Evolutionary conservation across 23 red algal genomes (phyloP), one percentile per base, ranked within the genome.

Genomic region (Agarophyton chilense): DNA sequence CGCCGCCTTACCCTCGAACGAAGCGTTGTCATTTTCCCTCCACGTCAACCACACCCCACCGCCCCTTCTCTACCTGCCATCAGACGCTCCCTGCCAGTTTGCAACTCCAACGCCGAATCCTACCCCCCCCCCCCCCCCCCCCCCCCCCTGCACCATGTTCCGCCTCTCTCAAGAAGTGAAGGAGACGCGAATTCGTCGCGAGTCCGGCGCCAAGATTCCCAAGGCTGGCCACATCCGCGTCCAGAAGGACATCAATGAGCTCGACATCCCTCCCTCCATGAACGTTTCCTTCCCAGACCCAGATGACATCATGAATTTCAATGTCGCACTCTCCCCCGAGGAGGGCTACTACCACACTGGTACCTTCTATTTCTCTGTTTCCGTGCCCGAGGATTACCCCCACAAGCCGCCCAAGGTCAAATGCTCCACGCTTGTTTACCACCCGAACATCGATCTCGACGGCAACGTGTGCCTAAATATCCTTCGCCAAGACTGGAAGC

Each of bases 401-500:
- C 88, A 94, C 80, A 80, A 80, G 56, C 95, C 95, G 68, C 95
- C 95, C 0, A 93, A 91, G 79, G 95, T 94, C 33, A 84, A 90
- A 18, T 98, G 95, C 53, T 52, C 73, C 42, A 94, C 91, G 26
- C 47, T 64, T 33, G 92, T 98, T 57, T 98, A 86, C 84, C 95
- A 98, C 73, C 95, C 95, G 16, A 98, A 98, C 82, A 94, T 98
- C 66, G 95, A 98, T 78, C 82, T 91, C 43, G 63, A 98, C 53
- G 95, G 95, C 31, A 91, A 94, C 85, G 95, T 98, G 22, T 98
- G 95, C 72, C 84, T 98, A 38, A 98, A 94, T 50, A 98, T 98
- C 34, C 81, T 98, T 18, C 91, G 95, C 13, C 89, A 98, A 60
- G 95, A 98, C 41, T 98, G 95, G 95, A 94, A 94, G 84, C 95